A percentile compares a stretch with the other conserved stretches of the same genome.
Conservation (phyloP, 352 stramenopile species). For the Phytophthora pistaciae region DNA sequence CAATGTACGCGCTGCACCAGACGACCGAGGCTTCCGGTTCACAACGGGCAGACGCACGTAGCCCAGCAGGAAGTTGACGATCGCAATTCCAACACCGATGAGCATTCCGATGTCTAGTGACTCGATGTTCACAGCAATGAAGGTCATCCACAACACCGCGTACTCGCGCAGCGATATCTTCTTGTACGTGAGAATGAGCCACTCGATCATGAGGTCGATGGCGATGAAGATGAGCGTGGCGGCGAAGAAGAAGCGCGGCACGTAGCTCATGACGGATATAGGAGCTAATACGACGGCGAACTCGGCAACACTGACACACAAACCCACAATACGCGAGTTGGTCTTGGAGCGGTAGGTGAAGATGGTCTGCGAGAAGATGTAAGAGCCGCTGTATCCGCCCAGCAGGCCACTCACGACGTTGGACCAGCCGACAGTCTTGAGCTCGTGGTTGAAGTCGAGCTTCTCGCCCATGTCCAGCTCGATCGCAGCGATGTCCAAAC, state of each 20-base stretch:
- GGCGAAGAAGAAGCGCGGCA: slow-evolving; percentile 98
- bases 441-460: slow-evolving; percentile 96
- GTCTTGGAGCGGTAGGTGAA: slow-evolving; percentile 95
- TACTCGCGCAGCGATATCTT: slow-evolving; percentile 92
- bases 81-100: slow-evolving; percentile 88
- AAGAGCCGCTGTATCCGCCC: slow-evolving; percentile 97
- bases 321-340: slow-evolving; percentile 90
- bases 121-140: slow-evolving; percentile 92
- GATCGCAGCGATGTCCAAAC: slow-evolving; percentile 97
- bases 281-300: slow-evolving; percentile 89
- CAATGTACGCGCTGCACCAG: slow-evolving; percentile 58
- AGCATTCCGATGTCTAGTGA: slow-evolving; percentile 96
- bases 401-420: slow-evolving; percentile 96
- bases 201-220: slow-evolving; percentile 97
- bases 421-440: slow-evolving; percentile 95
- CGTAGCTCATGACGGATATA: slow-evolving; percentile 93
- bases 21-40: slow-evolving; percentile 54
- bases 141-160: slow-evolving; percentile 92
- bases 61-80: slow-evolving; percentile 82
- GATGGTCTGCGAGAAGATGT: slow-evolving; percentile 99
- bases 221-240: slow-evolving; percentile 97
- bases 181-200: slow-evolving; percentile 89
- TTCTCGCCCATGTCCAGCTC: slow-evolving; percentile 95
- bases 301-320: slow-evolving; percentile 89
- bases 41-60: slow-evolving; percentile 75